Conservation (phyloP, 306 rosid species). For the Gastrolobium bilobum region DNA sequence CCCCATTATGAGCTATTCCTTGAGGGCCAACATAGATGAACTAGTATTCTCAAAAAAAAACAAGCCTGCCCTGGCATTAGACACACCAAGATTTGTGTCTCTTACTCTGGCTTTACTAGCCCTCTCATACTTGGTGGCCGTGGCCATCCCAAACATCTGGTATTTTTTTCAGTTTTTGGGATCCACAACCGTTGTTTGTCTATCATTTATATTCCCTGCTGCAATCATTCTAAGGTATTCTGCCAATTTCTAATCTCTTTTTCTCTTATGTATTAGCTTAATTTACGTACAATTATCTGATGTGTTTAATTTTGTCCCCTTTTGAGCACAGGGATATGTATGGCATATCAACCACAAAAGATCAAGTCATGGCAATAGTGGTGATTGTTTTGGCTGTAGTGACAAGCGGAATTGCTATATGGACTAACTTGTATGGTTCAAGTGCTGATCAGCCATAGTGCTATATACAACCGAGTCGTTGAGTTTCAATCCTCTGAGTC, state of each 20-base stretch:
- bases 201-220: conserved; percentile 68
- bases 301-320: neutral
- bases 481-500: too few relatives aligned
- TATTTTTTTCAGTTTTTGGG: conserved; percentile 72
- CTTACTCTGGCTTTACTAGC: conserved; percentile 53
- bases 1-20: conserved; percentile 61
- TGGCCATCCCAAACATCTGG: conserved; percentile 70
- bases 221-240: conserved; percentile 62
- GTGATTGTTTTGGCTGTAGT: conserved; percentile 51
- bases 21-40: conserved; percentile 68
- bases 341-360: conserved; percentile 53
- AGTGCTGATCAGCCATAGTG: neutral
- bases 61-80: conserved; percentile 47
- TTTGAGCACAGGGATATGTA: conserved; percentile 46
- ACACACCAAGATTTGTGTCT: conserved; percentile 58
- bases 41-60: conserved; percentile 55
- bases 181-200: conserved; percentile 66
- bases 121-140: conserved; percentile 57
- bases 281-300: neutral
- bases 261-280: neutral
- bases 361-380: conserved; percentile 48
- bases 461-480: neutral
- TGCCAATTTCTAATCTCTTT: neutral
- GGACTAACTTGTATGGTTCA: conserved; percentile 52
- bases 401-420: conserved; percentile 58